Percentiles rank a stretch among this genome's conserved stretches.
Evolutionary conservation across 2,329 filamentous ascomycete species (phyloP).

Genomic region (Furcasterigmium furcatum): DNA sequence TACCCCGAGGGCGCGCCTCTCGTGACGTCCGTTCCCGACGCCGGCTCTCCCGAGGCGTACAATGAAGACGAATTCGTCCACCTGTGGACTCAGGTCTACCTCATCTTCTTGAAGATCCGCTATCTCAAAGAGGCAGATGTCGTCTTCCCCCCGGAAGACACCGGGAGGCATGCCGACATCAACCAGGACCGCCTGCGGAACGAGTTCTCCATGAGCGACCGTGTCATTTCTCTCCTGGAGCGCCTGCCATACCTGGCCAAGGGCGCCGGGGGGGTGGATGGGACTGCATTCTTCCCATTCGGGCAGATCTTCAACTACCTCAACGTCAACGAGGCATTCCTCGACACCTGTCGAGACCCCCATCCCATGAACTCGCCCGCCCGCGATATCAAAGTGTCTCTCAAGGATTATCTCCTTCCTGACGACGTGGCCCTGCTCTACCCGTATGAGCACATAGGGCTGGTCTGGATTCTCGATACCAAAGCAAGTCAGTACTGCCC

Average conservation of each 20-base stretch:
- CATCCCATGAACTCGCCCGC: background rate
- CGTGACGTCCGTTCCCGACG: background rate
- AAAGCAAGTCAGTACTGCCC: background rate
- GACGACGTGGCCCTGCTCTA: background rate
- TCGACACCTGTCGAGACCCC: background rate
- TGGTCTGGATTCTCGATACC: background rate
- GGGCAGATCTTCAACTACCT: background rate
- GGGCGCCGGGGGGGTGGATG: background rate
- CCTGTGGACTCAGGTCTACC: constrained; percentile 6
- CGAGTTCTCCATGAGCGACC: background rate
- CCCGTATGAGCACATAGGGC: background rate
- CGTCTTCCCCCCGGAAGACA: constrained; percentile 3
- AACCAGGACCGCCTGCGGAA: background rate
- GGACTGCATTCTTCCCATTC: background rate
- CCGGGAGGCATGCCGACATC: constrained; percentile 4
- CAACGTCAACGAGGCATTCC: background rate
- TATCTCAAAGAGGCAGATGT: constrained; percentile 3
- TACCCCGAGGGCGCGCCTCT: background rate
- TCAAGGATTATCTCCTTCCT: background rate
- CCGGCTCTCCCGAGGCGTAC: background rate
- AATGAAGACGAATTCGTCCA: constrained; percentile 6
- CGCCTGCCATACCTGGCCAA: constrained; percentile 3
- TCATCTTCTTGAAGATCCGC: constrained; percentile 2
- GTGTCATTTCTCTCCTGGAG: constrained; percentile 4
- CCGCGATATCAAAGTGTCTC: constrained; percentile 12